Base-by-base conservation (phyloP, 2,329 filamentous ascomycete genomes). In the Fusarium zealandicum region DNA sequence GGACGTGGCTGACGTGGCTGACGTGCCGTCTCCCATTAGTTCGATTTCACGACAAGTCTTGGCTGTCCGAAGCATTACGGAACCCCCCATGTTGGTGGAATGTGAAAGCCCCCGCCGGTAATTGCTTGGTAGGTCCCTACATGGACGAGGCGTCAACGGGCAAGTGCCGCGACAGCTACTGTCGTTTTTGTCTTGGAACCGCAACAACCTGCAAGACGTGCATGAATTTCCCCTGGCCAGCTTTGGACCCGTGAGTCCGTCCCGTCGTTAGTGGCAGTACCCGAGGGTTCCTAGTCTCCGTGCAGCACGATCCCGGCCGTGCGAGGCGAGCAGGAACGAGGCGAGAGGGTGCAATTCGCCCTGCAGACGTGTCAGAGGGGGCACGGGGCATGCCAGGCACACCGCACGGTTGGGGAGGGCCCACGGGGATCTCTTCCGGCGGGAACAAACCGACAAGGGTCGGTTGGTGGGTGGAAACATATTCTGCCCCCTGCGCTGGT, bases 351-450 rank as follows among this genome's bases (percentile, higher is more conserved):
- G 33, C 20, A 42, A 44, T 44, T 44, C 32, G 53, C 17, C 46
- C 36, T 5, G 10, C 10, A 17, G 18, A 20, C 14, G 44, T 40
- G 54, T 43, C 50, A 43, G 48, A 40, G 32, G 54, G 42, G 43
- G 45, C 58, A 61, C 58, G 49, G 58, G 42, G 44, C 52, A 48
- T 27, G 38, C 37, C 51, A 59, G 25, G 28, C 18, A 54, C 38
- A 43, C 58, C 59, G 59, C 59, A 61, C 59, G 59, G 59, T 62
- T 61, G 59, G 59, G 58, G n/a, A 30, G 51, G 25, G 31, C 17
- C 33, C 49, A 39, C 31, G 42, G 59, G 59, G 38, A 59, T 38
- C 35, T 25, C 25, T 49, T 48, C 59, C 58, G 58, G 59, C 36
- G 58, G 59, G 28, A 31, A 31, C 28, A 31, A 13, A 31, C 28